phyloP scores from a whole-genome alignment of 169 alveolate genomes.

The Cryptosporidium muris region DNA sequence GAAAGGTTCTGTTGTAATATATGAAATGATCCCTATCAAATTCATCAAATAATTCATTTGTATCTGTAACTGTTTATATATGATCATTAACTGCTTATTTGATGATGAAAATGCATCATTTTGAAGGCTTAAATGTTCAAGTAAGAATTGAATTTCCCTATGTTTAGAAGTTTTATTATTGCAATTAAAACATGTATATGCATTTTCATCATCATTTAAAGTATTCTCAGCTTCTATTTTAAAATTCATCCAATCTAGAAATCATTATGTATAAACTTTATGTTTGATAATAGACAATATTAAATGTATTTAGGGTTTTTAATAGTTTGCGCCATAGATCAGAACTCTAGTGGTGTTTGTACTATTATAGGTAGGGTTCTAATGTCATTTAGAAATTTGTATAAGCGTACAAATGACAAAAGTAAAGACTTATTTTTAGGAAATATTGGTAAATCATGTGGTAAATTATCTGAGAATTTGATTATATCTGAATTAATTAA shows the following conservation, averaged over 20 bases:
- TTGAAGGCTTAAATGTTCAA: conserved; percentile 59
- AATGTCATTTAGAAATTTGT: too few relatives aligned
- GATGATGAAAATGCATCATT: conserved; percentile 70
- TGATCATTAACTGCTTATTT: conserved; percentile 34
- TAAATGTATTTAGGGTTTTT: too few relatives aligned
- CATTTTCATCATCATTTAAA: conserved; percentile 13
- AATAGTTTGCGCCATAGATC: too few relatives aligned
- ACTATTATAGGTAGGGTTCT: too few relatives aligned
- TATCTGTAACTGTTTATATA: conserved; percentile 8
- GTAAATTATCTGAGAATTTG: not conserved
- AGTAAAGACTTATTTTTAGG: not conserved
- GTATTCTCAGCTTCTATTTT: too few relatives aligned
- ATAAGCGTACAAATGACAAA: too few relatives aligned
- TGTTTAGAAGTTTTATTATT: not conserved
- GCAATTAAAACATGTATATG: not conserved
- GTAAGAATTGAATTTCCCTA: conserved; percentile 14
- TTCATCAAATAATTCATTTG: conserved; percentile 30
- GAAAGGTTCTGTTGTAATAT: conserved; percentile 9
- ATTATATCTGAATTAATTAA: conserved; percentile 3
- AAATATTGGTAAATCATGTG: conserved; percentile 41
- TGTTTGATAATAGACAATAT: too few relatives aligned
- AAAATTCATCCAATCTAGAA: too few relatives aligned
- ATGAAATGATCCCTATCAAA: conserved; percentile 11
- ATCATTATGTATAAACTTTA: too few relatives aligned
- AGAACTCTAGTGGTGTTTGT: too few relatives aligned